Evolutionary conservation across 768 basidiomycete species (phyloP), one percentile per base, ranked within the genome.

Genomic region (Lepiota brunneoincarnata): DNA sequence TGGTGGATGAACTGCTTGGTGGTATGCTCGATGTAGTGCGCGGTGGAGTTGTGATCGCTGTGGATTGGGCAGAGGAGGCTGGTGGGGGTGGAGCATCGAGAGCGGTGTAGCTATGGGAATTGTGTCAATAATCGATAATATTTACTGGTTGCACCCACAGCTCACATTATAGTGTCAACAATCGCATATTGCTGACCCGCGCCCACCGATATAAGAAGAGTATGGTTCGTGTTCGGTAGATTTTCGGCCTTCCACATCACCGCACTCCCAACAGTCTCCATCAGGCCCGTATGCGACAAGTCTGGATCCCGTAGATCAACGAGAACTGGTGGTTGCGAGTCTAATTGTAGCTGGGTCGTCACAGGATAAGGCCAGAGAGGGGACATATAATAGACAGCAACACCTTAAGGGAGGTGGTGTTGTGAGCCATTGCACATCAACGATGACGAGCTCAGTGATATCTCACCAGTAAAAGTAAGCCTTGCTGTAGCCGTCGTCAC

Each of bases 331-430:
- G 67, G 59, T 17, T 66, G 68, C 4, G 61, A 64, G 54, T 77
- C 77, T 26, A 79, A 59, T 6, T 69, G 67, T 4, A 79, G 43
- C 6, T 70, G 68, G 0, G 75, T 74, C 49, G 63, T 72, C 46
- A 77, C 76, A 12, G 48, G 48, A 61, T 71, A 74, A 11, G 74
- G 74, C 75, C 74, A 77, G 14, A 64, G 60, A 18, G 73, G 71
- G 0, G 69, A 67, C 56, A 72, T 56, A 53, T 69, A 72, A 41
- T 71, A 74, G 7, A 75, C 61, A n/a, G 70, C 70, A 3, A 68
- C 61, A 17, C 73, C 74, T 75, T 23, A 17, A 3, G 39, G 39
- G 12, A 28, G 20, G 15, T n/a, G 24, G 10, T 42, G 9, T 36
- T 23, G 44, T n/a, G 28, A 17, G n/a, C n/a, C n/a, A 35, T 9